These are phyloP conservation scores for Penicillium glabrum DNA, from an alignment of 2,329 filamentous ascomycete species.

Conservation along the genomic window DNA sequence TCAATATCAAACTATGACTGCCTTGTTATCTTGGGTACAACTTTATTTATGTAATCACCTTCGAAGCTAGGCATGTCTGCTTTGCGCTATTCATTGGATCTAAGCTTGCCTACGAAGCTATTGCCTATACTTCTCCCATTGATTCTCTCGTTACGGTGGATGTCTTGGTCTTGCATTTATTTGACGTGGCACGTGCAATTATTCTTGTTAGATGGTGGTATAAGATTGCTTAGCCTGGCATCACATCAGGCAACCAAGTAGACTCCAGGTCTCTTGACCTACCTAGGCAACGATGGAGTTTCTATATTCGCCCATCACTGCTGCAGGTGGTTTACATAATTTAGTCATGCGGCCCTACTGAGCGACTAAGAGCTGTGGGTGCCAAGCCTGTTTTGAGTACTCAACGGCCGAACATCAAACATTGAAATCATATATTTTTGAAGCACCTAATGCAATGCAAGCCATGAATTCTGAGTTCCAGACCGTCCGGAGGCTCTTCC, in stretches of 20 bases:
- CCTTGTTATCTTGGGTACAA: conserved; percentile 5
- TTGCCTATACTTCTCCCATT: neutral
- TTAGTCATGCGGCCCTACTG: too few species aligned
- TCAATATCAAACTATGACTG: neutral
- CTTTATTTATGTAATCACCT: conserved; percentile 16
- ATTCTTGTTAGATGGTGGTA: neutral
- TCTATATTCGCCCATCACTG: too few species aligned
- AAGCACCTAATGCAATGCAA: too few species aligned
- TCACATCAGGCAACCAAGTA: neutral
- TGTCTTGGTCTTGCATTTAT: conserved; percentile 2
- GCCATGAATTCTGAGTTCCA: too few species aligned
- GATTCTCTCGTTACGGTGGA: neutral
- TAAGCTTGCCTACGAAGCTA: conserved; percentile 3
- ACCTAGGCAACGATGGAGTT: too few species aligned
- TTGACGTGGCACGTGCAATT: neutral
- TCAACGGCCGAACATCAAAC: too few species aligned
- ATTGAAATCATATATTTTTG: too few species aligned
- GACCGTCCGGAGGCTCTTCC: too few species aligned
- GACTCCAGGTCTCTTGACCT: too few species aligned
- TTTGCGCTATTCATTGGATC: conserved; percentile 3
- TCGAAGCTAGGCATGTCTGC: conserved; percentile 7
- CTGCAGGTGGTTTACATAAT: too few species aligned
- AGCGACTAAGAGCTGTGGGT: too few species aligned
- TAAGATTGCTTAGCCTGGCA: neutral
- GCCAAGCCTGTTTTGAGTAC: too few species aligned